A percentile compares a stretch with the other conserved stretches of the same genome.
Conservation (phyloP, 495 filamentous ascomycete genomes). For the Aspergillus steynii region DNA sequence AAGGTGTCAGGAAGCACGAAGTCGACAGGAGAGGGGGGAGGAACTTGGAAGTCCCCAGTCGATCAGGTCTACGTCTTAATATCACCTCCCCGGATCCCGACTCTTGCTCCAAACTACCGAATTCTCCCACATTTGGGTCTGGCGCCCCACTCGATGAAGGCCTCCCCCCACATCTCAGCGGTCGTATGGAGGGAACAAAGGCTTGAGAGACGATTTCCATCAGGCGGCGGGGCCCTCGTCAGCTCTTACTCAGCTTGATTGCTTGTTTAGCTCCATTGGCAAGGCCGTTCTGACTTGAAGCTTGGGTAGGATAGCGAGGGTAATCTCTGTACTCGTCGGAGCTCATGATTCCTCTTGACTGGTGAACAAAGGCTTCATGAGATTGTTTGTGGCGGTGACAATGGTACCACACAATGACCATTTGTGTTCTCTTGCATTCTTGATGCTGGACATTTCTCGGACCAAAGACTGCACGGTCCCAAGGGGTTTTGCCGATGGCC, state of each 20-base stretch:
- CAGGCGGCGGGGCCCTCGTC: not conserved
- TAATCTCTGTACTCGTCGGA: not conserved
- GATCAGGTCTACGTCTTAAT: not conserved
- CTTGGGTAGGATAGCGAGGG: not conserved
- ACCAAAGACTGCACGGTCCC: not conserved
- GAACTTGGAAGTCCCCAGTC: not conserved
- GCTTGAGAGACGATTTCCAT: not conserved
- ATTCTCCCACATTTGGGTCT: not conserved
- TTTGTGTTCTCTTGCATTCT: too few species aligned
- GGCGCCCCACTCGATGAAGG: not conserved
- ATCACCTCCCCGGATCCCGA: slow-evolving; percentile 5
- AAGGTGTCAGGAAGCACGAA: not conserved
- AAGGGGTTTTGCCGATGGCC: slow-evolving; percentile 1
- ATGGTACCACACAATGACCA: not conserved
- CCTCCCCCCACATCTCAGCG: slow-evolving; percentile 9
- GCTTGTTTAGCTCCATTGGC: not conserved
- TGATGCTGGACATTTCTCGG: not conserved
- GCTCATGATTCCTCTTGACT: not conserved
- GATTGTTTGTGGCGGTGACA: not conserved
- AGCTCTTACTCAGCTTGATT: not conserved
- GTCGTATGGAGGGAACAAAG: not conserved
- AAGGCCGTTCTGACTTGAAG: not conserved
- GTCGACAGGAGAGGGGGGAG: slow-evolving; percentile 1
- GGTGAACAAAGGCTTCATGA: not conserved
- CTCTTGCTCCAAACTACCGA: slow-evolving; percentile 3